phyloP scores from a whole-genome alignment of 2,329 filamentous ascomycete species.

The Coniochaeta sp. region DNA sequence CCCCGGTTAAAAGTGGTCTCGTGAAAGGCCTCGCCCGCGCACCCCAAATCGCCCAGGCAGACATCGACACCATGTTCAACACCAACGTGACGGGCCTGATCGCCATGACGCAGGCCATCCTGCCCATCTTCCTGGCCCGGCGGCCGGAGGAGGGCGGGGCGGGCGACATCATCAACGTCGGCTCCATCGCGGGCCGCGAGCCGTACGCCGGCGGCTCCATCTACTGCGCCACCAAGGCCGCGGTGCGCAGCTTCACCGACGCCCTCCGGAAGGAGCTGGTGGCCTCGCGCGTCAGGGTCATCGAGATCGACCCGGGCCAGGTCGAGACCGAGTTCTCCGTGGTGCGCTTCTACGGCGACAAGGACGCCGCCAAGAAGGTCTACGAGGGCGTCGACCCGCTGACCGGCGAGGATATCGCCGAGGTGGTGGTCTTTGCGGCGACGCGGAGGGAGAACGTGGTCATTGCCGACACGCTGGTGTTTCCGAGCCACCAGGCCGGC shows the following conservation, averaged over 20 bases:
- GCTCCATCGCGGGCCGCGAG: constrained; percentile 84
- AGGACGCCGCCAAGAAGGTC: constrained; percentile 80
- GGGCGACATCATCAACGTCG: constrained; percentile 93
- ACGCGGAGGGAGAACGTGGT: constrained; percentile 85
- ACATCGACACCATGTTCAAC: constrained; percentile 80
- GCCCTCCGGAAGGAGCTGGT: constrained; percentile 77
- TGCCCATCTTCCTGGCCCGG: constrained; percentile 73
- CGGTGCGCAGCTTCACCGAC: constrained; percentile 78
- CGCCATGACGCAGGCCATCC: constrained; percentile 88
- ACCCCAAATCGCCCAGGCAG: constrained; percentile 72
- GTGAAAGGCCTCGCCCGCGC: constrained; percentile 84
- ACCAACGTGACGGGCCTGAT: constrained; percentile 95
- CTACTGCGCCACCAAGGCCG: constrained; percentile 90
- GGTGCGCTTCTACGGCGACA: constrained; percentile 83
- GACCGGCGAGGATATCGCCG: constrained; percentile 85
- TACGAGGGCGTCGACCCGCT: constrained; percentile 81
- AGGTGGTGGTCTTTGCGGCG: constrained; percentile 80
- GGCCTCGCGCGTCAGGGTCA: constrained; percentile 70
- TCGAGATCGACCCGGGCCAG: constrained; percentile 85
- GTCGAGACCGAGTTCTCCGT: constrained; percentile 93
- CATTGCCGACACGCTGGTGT: constrained; percentile 78
- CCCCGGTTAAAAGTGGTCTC: constrained; percentile 55
- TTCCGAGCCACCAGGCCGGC: constrained; percentile 69
- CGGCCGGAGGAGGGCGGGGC: constrained; percentile 57
- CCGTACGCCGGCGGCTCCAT: constrained; percentile 80